Percentiles rank a stretch among this genome's conserved stretches.
Conservation (phyloP, 139 green algal species). For the Chlorella vulgaris region DNA sequence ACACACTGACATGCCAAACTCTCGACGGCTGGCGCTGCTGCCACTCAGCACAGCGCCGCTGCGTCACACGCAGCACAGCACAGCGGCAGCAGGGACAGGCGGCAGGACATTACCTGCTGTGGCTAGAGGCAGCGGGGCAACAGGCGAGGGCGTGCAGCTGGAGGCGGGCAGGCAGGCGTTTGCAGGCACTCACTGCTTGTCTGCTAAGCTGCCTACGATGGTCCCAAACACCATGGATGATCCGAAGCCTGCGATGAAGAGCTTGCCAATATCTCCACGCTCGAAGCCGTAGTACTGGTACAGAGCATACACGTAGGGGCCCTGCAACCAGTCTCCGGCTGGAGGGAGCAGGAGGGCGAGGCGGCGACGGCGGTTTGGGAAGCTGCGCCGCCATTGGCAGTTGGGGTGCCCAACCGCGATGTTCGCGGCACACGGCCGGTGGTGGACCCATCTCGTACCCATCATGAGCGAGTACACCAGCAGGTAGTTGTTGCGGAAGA, state of each 20-base stretch:
- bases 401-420: not conserved
- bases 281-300: slow-evolving; percentile 95
- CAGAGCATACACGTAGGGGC: slow-evolving; percentile 97
- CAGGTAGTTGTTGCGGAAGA: slow-evolving; percentile 94
- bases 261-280: slow-evolving; percentile 85
- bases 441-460: too few relatives aligned
- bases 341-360: slow-evolving; percentile 10
- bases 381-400: not conserved
- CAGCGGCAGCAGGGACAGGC: too few relatives aligned
- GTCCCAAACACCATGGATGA: slow-evolving; percentile 97
- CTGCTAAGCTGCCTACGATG: slow-evolving; percentile 90
- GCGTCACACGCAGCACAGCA: too few relatives aligned
- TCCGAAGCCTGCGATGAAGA: slow-evolving; percentile 99
- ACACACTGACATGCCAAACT: too few relatives aligned
- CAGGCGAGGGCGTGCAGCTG: too few relatives aligned
- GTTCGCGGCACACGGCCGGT: too few relatives aligned
- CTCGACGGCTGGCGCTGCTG: too few relatives aligned
- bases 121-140: too few relatives aligned
- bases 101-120: too few relatives aligned
- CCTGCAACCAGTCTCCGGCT: slow-evolving; percentile 98
- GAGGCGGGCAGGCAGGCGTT: not conserved
- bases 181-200: slow-evolving; percentile 76
- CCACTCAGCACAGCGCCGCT: too few relatives aligned
- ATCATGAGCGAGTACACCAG: slow-evolving; percentile 97
- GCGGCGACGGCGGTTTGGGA: too few relatives aligned